A percentile compares a stretch with the other conserved stretches of the same genome.
phyloP scores from a whole-genome alignment of 768 basidiomycete species.

The Lenzites betulinus region DNA sequence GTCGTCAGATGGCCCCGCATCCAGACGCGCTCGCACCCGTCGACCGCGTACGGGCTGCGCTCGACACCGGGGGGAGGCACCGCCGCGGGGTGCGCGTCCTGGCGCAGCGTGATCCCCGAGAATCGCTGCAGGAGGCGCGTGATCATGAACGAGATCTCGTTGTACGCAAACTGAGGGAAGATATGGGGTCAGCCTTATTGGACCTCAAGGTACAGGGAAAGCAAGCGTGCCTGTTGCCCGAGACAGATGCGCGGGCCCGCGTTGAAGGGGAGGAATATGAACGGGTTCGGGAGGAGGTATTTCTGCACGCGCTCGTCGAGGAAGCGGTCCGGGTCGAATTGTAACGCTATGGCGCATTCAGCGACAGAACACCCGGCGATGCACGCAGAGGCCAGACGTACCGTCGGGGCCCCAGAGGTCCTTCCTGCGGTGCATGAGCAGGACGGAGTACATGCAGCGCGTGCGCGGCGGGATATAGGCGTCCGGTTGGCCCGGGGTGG shows the following conservation, averaged over 20 bases:
- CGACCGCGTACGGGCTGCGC: constrained; percentile 39
- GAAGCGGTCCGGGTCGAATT: constrained; percentile 70
- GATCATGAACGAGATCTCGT: constrained; percentile 65
- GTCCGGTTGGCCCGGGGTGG: constrained; percentile 10
- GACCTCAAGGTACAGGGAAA: neutral
- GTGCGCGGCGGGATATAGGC: constrained; percentile 14
- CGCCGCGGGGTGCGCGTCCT: constrained; percentile 44
- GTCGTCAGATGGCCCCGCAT: constrained; percentile 57
- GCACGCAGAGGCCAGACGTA: constrained; percentile 26
- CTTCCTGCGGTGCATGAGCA: constrained; percentile 59
- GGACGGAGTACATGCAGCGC: constrained; percentile 44
- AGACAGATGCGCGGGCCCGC: constrained; percentile 26
- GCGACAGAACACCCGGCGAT: neutral
- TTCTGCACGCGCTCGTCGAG: constrained; percentile 59
- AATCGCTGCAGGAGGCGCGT: constrained; percentile 59
- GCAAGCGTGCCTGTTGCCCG: constrained; percentile 21
- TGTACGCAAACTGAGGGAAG: constrained; percentile 56
- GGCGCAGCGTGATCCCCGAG: constrained; percentile 45
- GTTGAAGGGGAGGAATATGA: constrained; percentile 44
- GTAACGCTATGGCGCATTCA: constrained; percentile 41
- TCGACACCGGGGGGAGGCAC: constrained; percentile 40
- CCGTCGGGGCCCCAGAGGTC: constrained; percentile 74
- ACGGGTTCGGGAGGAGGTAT: constrained; percentile 58
- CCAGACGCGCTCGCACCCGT: constrained; percentile 50
- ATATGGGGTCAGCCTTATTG: neutral